Conservation (phyloP, 1,284 basidiomycete species). For the Hypsizygus ulmarius region DNA sequence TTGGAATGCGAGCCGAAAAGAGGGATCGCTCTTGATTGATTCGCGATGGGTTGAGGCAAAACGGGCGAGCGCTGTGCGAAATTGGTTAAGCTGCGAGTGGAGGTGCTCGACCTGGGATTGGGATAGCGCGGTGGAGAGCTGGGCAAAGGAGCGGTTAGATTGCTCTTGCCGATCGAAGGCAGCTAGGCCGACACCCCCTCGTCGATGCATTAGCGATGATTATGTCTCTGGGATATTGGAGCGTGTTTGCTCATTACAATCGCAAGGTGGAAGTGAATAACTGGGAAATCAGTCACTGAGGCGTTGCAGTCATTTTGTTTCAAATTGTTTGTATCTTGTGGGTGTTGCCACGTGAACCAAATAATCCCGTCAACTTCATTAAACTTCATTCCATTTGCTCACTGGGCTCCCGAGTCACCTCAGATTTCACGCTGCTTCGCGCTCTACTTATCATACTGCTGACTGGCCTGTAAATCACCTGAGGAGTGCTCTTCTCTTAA, state of each 20-base stretch:
- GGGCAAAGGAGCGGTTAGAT: slow-evolving; percentile 73
- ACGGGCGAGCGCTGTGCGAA: slow-evolving; percentile 75
- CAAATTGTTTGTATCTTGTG: too few species aligned
- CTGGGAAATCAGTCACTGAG: too few species aligned
- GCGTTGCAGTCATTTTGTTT: too few species aligned
- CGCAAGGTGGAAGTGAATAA: neutral
- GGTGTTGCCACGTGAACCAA: too few species aligned
- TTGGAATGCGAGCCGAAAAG: slow-evolving; percentile 90
- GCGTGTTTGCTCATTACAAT: neutral
- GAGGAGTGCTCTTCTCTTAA: too few species aligned
- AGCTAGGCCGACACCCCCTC: slow-evolving; percentile 71
- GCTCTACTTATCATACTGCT: too few species aligned
- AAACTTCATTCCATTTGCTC: too few species aligned
- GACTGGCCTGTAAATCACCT: too few species aligned
- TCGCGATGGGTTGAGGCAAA: slow-evolving; percentile 86
- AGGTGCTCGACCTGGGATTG: slow-evolving; percentile 76
- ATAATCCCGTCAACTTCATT: too few species aligned
- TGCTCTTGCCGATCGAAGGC: slow-evolving; percentile 74
- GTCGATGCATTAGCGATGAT: slow-evolving; percentile 54
- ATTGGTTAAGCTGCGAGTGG: slow-evolving; percentile 79
- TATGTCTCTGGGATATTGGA: neutral
- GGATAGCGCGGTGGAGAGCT: slow-evolving; percentile 80
- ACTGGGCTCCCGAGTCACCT: too few species aligned
- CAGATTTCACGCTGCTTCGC: too few species aligned
- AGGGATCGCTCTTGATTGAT: slow-evolving; percentile 83